These are phyloP conservation scores for Litchi chinensis DNA, from an alignment of 345 rosid genomes.

Conservation along the genomic window DNA sequence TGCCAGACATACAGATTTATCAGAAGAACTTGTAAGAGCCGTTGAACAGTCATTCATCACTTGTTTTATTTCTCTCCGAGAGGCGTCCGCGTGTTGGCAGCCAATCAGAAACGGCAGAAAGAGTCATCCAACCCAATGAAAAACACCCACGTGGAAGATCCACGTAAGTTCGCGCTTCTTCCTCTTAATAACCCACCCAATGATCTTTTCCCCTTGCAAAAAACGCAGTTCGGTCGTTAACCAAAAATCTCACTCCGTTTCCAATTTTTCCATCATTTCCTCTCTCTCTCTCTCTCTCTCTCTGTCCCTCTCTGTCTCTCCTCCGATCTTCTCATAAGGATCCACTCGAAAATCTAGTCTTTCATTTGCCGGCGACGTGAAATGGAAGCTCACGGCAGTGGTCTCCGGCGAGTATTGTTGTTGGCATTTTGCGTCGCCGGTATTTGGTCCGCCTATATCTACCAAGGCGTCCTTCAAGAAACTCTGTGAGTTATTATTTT, in stretches of 20 bases:
- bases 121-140: constrained; percentile 37
- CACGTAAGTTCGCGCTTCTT: constrained; percentile 51
- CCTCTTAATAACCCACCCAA: constrained; percentile 6
- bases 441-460: constrained; percentile 95
- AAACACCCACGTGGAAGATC: constrained; percentile 48
- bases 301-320: not conserved
- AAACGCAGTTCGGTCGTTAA: not conserved
- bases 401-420: constrained; percentile 65
- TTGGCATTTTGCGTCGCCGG: constrained; percentile 90
- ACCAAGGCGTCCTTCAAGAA: constrained; percentile 96
- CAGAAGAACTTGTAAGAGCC: too few relatives aligned
- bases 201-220: not conserved
- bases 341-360: constrained; percentile 13
- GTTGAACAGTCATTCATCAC: not conserved
- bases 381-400: constrained; percentile 75
- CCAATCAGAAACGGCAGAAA: constrained; percentile 44
- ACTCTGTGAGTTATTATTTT: constrained; percentile 58
- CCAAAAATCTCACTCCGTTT: not conserved
- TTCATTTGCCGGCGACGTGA: constrained; percentile 21
- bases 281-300: not conserved
- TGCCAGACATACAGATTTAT: too few relatives aligned
- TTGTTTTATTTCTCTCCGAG: not conserved
- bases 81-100: constrained; percentile 25
- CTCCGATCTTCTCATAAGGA: not conserved
- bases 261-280: not conserved